phyloP scores from a whole-genome alignment of 2,329 filamentous ascomycete species.

The Penicillium sp. region DNA sequence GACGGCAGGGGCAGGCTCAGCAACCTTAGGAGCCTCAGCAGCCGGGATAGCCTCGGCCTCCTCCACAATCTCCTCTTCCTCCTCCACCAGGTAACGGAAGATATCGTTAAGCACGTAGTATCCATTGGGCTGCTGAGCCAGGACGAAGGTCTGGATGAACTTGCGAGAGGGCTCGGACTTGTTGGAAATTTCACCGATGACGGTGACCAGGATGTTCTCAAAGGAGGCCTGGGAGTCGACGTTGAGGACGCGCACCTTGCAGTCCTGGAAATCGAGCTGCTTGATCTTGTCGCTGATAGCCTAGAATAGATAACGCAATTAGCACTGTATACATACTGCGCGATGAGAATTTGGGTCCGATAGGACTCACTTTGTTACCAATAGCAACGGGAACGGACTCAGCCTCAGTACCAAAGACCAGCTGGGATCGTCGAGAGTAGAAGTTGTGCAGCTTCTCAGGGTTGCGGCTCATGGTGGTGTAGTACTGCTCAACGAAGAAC shows the following conservation, averaged over 20 bases:
- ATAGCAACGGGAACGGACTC: conserved; percentile 85
- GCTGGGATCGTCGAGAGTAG: conserved; percentile 94
- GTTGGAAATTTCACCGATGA: conserved; percentile 97
- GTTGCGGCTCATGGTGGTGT: conserved; percentile 92
- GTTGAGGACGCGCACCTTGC: conserved; percentile 97
- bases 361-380: conserved; percentile 75
- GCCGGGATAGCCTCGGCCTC: conserved; percentile 44
- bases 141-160: conserved; percentile 96
- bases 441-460: conserved; percentile 95
- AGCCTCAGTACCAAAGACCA: conserved; percentile 89
- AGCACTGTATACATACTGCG: not conserved
- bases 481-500: conserved; percentile 99
- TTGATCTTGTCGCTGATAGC: conserved; percentile 94
- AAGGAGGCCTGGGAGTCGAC: conserved; percentile 94
- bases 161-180: conserved; percentile 89
- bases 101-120: conserved; percentile 99
- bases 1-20: conserved; percentile 29
- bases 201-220: conserved; percentile 94
- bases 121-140: conserved; percentile 92
- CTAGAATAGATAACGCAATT: conserved; percentile 49
- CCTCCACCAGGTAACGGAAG: conserved; percentile 89
- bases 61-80: conserved; percentile 63
- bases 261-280: conserved; percentile 90
- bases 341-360: not conserved
- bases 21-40: conserved; percentile 47